Conservation (phyloP, 2,329 filamentous ascomycete species). For the Ophiostoma novo-ulmi region DNA sequence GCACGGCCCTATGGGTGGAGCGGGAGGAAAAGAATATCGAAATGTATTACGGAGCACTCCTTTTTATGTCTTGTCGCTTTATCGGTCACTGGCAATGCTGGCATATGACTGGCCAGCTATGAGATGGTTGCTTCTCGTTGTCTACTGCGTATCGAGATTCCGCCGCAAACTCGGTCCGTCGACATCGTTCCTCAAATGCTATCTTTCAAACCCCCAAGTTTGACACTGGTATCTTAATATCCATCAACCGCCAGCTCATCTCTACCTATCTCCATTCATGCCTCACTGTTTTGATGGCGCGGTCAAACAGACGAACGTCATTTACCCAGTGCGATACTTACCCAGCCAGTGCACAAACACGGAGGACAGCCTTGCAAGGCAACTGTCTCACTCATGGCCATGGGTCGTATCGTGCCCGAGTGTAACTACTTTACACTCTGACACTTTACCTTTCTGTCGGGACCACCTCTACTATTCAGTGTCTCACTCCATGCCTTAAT, state of each 20-base stretch:
- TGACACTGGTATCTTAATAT: not conserved
- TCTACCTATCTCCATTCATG: not conserved
- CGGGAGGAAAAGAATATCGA: not conserved
- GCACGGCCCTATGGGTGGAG: slow-evolving; percentile 21
- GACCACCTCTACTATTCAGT: not conserved
- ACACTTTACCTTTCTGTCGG: not conserved
- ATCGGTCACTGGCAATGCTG: not conserved
- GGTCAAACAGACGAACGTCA: not conserved
- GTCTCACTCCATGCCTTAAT: not conserved
- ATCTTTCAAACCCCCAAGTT: not conserved
- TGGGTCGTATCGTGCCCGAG: slow-evolving; percentile 2
- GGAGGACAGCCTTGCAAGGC: slow-evolving; percentile 5
- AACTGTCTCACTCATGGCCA: not conserved
- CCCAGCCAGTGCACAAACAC: slow-evolving; percentile 4
- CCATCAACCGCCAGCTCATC: not conserved
- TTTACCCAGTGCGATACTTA: not conserved
- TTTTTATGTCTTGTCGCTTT: not conserved
- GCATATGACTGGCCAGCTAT: not conserved
- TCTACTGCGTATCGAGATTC: too few relatives aligned
- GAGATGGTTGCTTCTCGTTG: not conserved
- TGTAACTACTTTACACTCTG: not conserved
- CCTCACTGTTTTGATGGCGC: not conserved
- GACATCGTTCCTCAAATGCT: not conserved
- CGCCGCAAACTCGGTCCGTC: not conserved
- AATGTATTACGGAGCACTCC: not conserved